Base-by-base conservation (phyloP, 1,139 yeast species). In the Saccharomyces pastorianus region DNA sequence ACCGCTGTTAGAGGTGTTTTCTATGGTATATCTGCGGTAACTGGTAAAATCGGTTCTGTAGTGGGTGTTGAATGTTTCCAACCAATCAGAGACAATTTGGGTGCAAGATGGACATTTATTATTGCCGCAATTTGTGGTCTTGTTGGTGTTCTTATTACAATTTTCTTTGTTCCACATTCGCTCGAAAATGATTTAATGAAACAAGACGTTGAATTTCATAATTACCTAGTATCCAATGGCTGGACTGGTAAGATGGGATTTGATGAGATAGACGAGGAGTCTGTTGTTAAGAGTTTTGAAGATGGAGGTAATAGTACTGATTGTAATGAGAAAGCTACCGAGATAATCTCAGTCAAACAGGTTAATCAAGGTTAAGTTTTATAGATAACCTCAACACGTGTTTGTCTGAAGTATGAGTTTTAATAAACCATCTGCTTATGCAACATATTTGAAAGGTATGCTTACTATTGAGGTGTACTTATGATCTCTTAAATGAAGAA, bases 41-140 rank as follows among this genome's bases (percentile, higher is more conserved):
- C 83, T 53, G 97, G 96, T 65, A 90, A 90, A 71, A 76, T 89
- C 58, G 97, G 97, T 66, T 96, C 96, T 1, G 90, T 89, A 67
- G 89, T 85, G 31, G 97, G 97, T 56, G 84, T 95, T 48, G 88
- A 85, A 71, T 84, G 86, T 28, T 91, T 91, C 81, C 96, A 96
- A 49, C 78, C 80, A 51, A 81, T 86, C 59, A 81, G 83, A 60
- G 74, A 73, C 58, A 74, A 74, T 58, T 68, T 73, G 52, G 88
- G 88, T 56, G 72, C 82, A 65, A 83, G 81, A 69, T 86, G 85
- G 55, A 95, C 96, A 53, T 89, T 89, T 70, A 89, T 83, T 76
- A 82, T 90, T 53, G 84, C 96, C 7, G 81, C 96, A 9, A 77
- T 88, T 1, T 74, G 91, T 59, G 88, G 95, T 66, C 65, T 88